phyloP scores from a whole-genome alignment of 495 filamentous ascomycete species.

The Penicillium angulare region DNA sequence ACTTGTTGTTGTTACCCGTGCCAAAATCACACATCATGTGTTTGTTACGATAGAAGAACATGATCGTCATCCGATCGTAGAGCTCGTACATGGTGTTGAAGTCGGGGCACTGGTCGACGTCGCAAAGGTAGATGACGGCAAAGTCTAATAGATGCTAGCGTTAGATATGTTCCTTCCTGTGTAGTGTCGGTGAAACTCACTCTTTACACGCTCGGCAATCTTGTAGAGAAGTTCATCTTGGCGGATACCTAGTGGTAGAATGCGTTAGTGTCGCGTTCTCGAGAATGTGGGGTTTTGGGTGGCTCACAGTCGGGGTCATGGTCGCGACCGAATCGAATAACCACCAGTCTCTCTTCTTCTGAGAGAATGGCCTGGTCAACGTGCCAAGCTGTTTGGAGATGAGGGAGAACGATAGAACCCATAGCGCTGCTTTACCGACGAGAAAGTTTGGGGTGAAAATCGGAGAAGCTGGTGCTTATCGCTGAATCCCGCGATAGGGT shows the following conservation, averaged over 20 bases:
- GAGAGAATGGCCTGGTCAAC: constrained; percentile 91
- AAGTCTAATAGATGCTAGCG: constrained; percentile 25
- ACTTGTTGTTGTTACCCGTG: constrained; percentile 97
- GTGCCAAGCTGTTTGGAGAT: constrained; percentile 91
- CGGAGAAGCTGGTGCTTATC: constrained; percentile 20
- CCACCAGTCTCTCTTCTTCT: constrained; percentile 94
- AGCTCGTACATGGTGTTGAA: constrained; percentile 95
- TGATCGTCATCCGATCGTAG: constrained; percentile 69
- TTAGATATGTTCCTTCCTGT: not conserved
- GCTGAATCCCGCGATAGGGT: constrained; percentile 16
- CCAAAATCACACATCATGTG: constrained; percentile 99
- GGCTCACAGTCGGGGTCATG: constrained; percentile 59
- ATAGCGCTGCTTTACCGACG: constrained; percentile 41
- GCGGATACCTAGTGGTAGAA: constrained; percentile 59
- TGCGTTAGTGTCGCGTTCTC: constrained; percentile 15
- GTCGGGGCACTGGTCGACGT: constrained; percentile 92
- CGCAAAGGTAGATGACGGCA: constrained; percentile 94
- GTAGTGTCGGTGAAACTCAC: constrained; percentile 17
- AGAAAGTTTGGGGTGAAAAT: constrained; percentile 4
- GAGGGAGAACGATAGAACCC: constrained; percentile 92
- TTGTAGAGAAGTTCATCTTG: constrained; percentile 94
- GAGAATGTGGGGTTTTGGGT: not conserved
- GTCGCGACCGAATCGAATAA: constrained; percentile 88
- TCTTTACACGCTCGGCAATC: constrained; percentile 49
- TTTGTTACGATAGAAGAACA: constrained; percentile 98